Percentiles rank a stretch among this genome's conserved stretches.
Evolutionary conservation across 2,329 filamentous ascomycete species (phyloP).

Genomic region (Pleoardoris graminearum): DNA sequence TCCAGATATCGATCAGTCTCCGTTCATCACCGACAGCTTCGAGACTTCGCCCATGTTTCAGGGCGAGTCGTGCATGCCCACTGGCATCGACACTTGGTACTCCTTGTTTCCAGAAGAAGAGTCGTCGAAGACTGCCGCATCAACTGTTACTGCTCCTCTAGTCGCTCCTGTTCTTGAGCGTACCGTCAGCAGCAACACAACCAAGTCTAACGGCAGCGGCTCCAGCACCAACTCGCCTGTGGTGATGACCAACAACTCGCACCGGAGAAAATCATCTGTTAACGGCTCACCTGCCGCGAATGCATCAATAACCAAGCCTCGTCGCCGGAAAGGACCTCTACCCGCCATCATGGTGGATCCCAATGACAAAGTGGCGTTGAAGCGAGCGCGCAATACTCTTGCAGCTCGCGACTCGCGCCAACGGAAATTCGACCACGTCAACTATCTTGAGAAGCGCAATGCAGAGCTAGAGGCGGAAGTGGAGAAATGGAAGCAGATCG

Average conservation of each 20-base stretch:
- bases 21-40: constrained; percentile 69
- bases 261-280: constrained; percentile 48
- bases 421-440: constrained; percentile 77
- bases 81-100: constrained; percentile 66
- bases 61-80: constrained; percentile 57
- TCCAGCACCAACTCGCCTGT: constrained; percentile 44
- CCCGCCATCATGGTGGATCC: constrained; percentile 78
- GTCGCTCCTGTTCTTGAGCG: constrained; percentile 46
- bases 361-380: constrained; percentile 75
- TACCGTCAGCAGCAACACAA: constrained; percentile 44
- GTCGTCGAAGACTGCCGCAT: constrained; percentile 31
- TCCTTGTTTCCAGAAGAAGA: constrained; percentile 68
- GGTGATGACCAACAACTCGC: constrained; percentile 37
- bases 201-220: constrained; percentile 39
- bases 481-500: constrained; percentile 49
- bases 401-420: constrained; percentile 92
- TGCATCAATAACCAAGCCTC: constrained; percentile 70
- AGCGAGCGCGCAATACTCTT: constrained; percentile 91
- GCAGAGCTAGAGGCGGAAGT: constrained; percentile 63
- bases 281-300: constrained; percentile 61
- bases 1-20: constrained; percentile 76
- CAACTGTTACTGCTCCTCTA: constrained; percentile 23
- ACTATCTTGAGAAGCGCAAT: constrained; percentile 74
- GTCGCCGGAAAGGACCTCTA: constrained; percentile 79
- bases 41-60: constrained; percentile 79